phyloP scores from a whole-genome alignment of 2,329 filamentous ascomycete species.

The Fusarium zealandicum region DNA sequence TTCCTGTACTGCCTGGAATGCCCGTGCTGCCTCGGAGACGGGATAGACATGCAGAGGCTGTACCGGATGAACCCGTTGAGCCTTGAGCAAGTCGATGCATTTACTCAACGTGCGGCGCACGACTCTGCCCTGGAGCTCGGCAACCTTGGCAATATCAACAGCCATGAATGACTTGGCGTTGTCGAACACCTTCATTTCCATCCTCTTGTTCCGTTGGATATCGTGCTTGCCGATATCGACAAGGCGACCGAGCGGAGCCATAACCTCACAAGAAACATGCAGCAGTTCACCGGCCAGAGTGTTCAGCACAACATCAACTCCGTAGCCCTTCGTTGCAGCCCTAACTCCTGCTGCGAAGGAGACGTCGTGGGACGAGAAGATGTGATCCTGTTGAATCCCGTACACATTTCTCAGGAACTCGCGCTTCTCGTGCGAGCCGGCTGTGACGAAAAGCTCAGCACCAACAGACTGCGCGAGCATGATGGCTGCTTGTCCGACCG shows the following conservation, averaged over 20 bases:
- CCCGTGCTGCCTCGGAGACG: not conserved
- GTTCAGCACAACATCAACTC: slow-evolving; percentile 17
- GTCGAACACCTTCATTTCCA: not conserved
- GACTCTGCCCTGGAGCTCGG: too few species aligned
- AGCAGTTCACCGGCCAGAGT: slow-evolving; percentile 13
- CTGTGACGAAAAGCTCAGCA: slow-evolving; percentile 43
- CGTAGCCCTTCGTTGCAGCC: slow-evolving; percentile 5
- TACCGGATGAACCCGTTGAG: too few species aligned
- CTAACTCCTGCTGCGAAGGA: not conserved
- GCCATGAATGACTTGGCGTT: too few species aligned
- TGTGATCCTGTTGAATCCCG: not conserved
- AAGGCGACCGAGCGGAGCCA: slow-evolving; percentile 11
- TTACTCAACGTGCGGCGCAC: too few species aligned
- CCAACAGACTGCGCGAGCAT: slow-evolving; percentile 32
- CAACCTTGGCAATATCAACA: too few species aligned
- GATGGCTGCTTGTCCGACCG: slow-evolving; percentile 43
- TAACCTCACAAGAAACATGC: slow-evolving; percentile 8
- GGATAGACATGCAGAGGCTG: too few species aligned
- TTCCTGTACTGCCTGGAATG: too few species aligned
- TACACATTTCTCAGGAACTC: slow-evolving; percentile 35
- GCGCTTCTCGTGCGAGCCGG: slow-evolving; percentile 22
- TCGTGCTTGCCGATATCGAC: slow-evolving; percentile 18
- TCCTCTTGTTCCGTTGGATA: slow-evolving; percentile 18
- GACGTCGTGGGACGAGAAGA: slow-evolving; percentile 9
- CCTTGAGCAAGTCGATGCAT: too few species aligned